Base-by-base conservation (phyloP, 2,329 filamentous ascomycete genomes). In the Penicillium sp. region DNA sequence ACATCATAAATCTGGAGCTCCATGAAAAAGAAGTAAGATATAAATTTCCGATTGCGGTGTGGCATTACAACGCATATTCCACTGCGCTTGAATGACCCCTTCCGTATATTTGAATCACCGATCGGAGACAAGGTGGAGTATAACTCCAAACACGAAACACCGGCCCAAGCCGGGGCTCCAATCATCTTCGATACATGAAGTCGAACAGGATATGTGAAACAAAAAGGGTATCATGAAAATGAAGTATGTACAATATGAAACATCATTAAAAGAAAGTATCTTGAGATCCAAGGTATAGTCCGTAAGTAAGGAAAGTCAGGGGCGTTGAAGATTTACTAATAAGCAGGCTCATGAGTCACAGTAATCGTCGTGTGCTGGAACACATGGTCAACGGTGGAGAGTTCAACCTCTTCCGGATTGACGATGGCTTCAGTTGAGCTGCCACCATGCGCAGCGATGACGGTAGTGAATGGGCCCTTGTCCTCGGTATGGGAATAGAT, bases 301-400 rank as follows among this genome's bases (percentile, higher is more conserved):
- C 43, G 22, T 45, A 31, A 60, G 25, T 20, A 26, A 27, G 11
- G 33, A 20, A 29, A 15, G 18, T 48, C 18, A 8, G 29, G n/a
- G 23, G 26, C 31, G 26, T 47, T 29, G 11, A 45, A 46, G 11
- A 31, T 20, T 22, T 20, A 18, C 25, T 25, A 44, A 50, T 49
- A 59, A 25, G 57, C 57, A 4, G 57, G 57, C 40, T 59, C 57
- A 8, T 47, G 54, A 9, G 57, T 59, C 4, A 59, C 54, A 2
- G 57, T 59, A 33, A 59, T 59, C 12, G 57, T 59, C 7, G 57
- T 59, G 18, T 59, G 57, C 23, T 59, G 57, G 29, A 54, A 59
- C 27, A 59, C 57, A 20, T 59, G 54, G n/a, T 53, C 48, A 18
- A 55, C 56, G n/a, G 53, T 43, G 35, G 51, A 23, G 4, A 54